Conservation (phyloP, 177 flowering plant species). For the Telopea speciosissima region DNA sequence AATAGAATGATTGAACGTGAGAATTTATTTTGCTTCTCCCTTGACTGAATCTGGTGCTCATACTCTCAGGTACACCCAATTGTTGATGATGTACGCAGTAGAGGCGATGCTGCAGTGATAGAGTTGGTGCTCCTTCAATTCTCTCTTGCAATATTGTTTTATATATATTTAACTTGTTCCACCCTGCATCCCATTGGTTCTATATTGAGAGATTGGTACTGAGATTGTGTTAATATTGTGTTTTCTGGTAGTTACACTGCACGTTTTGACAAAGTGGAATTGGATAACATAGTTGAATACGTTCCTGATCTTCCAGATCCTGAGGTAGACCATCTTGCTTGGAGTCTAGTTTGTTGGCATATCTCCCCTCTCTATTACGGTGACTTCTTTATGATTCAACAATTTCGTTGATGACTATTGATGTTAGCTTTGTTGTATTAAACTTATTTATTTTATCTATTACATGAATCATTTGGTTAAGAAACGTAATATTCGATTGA, state of each 20-base stretch:
- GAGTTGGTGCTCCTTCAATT: constrained; percentile 53
- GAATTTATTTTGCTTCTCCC: not conserved
- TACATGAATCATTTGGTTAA: no score
- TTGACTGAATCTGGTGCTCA: constrained; percentile 6
- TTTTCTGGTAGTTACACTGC: constrained; percentile 61
- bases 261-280: constrained; percentile 70
- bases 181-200: not conserved
- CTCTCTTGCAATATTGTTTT: not conserved
- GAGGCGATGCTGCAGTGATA: constrained; percentile 90
- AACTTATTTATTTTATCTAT: no score
- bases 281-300: constrained; percentile 57
- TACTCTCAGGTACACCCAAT: constrained; percentile 71
- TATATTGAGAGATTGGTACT: not conserved
- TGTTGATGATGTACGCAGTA: constrained; percentile 72
- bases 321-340: constrained; percentile 33
- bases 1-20: not conserved
- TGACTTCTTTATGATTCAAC: not conserved
- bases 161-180: not conserved
- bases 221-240: not conserved
- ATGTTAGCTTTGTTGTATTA: no score
- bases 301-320: constrained; percentile 84
- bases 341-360: not conserved
- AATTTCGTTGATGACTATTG: not conserved
- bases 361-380: not conserved
- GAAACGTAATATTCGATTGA: no score